These are phyloP conservation scores for Cladochytrium tenue DNA, from an alignment of 371 early-diverging fungal species.

Conservation along the genomic window DNA sequence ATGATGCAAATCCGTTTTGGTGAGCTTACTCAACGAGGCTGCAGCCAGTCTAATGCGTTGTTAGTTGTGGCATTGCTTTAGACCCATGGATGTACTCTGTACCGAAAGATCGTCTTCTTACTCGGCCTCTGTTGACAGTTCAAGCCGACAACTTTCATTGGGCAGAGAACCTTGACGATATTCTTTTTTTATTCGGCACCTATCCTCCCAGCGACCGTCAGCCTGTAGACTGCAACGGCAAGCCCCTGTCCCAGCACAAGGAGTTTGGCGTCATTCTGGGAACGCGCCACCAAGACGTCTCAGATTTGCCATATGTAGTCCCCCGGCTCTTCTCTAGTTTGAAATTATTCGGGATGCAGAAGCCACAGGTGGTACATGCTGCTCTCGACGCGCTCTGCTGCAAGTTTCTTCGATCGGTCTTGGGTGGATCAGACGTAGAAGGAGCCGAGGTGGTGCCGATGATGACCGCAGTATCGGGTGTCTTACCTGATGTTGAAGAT, in stretches of 20 bases:
- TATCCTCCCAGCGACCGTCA: not conserved
- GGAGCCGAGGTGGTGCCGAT: not conserved
- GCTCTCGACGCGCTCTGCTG: not conserved
- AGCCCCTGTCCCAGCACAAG: too few relatives aligned
- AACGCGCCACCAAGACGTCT: slow-evolving; percentile 25
- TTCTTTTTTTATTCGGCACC: not conserved
- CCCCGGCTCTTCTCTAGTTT: not conserved
- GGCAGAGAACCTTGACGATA: slow-evolving; percentile 2
- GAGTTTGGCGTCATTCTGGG: slow-evolving; percentile 17
- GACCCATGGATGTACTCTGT: slow-evolving; percentile 51
- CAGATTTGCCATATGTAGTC: slow-evolving; percentile 6
- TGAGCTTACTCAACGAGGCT: too few relatives aligned
- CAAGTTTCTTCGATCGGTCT: not conserved
- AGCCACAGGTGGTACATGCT: not conserved
- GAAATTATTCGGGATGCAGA: too few relatives aligned
- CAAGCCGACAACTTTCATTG: slow-evolving; percentile 38
- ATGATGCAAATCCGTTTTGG: slow-evolving; percentile 4
- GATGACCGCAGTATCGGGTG: not conserved
- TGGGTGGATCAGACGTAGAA: not conserved
- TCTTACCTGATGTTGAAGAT: not conserved
- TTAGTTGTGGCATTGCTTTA: slow-evolving; percentile 40
- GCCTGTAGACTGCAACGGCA: too few relatives aligned
- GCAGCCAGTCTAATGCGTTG: too few relatives aligned
- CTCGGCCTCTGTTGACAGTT: slow-evolving; percentile 39
- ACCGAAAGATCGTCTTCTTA: not conserved